Evolutionary conservation across 1,139 yeast species (phyloP).

Genomic region (Hyphopichia fennica): DNA sequence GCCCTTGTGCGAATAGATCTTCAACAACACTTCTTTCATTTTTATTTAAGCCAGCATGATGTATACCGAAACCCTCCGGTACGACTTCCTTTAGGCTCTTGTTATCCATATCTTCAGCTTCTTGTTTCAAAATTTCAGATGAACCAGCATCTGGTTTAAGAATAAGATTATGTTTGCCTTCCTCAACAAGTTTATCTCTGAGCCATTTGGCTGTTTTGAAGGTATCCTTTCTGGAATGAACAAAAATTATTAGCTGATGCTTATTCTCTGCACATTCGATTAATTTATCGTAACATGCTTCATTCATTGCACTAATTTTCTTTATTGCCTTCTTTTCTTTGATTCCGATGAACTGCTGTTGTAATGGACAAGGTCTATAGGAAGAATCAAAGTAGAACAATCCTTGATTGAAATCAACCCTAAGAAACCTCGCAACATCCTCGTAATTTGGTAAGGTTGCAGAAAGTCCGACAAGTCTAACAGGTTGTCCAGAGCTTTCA

Average conservation of each 20-base stretch:
- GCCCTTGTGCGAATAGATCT: slow-evolving; percentile 86
- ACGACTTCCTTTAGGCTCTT: slow-evolving; percentile 59
- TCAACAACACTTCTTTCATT: slow-evolving; percentile 78
- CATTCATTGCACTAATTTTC: slow-evolving; percentile 80
- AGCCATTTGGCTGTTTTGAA: slow-evolving; percentile 78
- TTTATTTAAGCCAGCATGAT: slow-evolving; percentile 87
- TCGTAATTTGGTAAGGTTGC: slow-evolving; percentile 91
- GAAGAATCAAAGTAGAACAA: slow-evolving; percentile 79
- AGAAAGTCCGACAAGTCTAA: slow-evolving; percentile 81
- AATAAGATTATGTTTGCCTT: slow-evolving; percentile 49
- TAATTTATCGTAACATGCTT: slow-evolving; percentile 84
- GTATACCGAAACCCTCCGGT: slow-evolving; percentile 81
- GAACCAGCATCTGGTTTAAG: slow-evolving; percentile 59
- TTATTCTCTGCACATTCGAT: slow-evolving; percentile 56
- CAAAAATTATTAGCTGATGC: slow-evolving; percentile 85
- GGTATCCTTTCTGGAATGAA: slow-evolving; percentile 93
- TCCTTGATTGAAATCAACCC: slow-evolving; percentile 61
- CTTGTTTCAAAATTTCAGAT: slow-evolving; percentile 60
- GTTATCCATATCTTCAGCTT: slow-evolving; percentile 57
- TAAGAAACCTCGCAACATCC: slow-evolving; percentile 82
- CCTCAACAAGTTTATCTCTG: slow-evolving; percentile 58
- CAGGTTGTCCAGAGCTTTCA: slow-evolving; percentile 39
- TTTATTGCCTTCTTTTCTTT: slow-evolving; percentile 84
- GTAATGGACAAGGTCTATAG: slow-evolving; percentile 89
- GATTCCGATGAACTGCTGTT: slow-evolving; percentile 85